Percentiles rank a stretch among this genome's conserved stretches.
Conservation (phyloP, 768 basidiomycete genomes). For the Kwoniella bestiolae region DNA sequence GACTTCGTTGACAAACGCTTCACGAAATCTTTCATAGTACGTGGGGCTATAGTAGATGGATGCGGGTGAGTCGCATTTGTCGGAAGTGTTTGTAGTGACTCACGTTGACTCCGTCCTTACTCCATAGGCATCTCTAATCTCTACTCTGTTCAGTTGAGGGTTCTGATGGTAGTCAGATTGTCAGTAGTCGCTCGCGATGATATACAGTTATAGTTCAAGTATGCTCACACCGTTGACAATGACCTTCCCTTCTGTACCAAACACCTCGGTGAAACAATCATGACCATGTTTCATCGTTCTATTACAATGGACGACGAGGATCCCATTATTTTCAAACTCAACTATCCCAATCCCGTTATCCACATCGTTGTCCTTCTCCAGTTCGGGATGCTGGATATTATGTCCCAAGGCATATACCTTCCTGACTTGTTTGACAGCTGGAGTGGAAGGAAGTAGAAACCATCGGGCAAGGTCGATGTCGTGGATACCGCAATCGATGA, state of each 20-base stretch:
- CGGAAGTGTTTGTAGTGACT: conserved; percentile 12
- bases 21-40: conserved; percentile 35
- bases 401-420: conserved; percentile 30
- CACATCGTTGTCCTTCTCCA: conserved; percentile 24
- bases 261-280: conserved; percentile 35
- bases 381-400: conserved; percentile 32
- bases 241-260: conserved; percentile 30
- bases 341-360: conserved; percentile 36
- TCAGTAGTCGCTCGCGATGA: not conserved
- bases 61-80: not conserved
- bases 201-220: not conserved
- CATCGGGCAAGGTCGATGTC: conserved; percentile 39
- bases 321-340: conserved; percentile 28
- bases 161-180: conserved; percentile 13
- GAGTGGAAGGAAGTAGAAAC: conserved; percentile 18
- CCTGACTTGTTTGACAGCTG: conserved; percentile 26
- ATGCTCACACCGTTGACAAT: conserved; percentile 34
- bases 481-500: conserved; percentile 36
- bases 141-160: conserved; percentile 26
- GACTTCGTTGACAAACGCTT: conserved; percentile 38
- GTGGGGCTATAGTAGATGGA: conserved; percentile 18
- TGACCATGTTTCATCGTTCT: conserved; percentile 33
- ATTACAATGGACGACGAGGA: conserved; percentile 20
- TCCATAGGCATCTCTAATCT: conserved; percentile 33
- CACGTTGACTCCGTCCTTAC: conserved; percentile 38